These are phyloP conservation scores for Colletotrichum simmondsii DNA, from an alignment of 2,329 filamentous ascomycete genomes.

Conservation along the genomic window DNA sequence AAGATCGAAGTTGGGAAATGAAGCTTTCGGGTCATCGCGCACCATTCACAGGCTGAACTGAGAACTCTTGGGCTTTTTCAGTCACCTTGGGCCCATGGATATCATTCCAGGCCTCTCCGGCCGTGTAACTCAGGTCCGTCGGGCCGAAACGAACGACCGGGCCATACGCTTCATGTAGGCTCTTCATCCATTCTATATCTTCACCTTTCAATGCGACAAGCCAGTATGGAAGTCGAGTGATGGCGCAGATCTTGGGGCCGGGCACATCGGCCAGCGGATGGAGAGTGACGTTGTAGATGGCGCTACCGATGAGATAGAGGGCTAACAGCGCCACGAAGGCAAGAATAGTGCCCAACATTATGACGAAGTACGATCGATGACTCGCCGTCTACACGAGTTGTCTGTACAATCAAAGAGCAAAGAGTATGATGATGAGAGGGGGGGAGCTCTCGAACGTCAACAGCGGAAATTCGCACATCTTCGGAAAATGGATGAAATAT, in stretches of 20 bases:
- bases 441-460: neutral
- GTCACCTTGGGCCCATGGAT: slow-evolving; percentile 34
- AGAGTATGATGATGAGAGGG: neutral
- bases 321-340: neutral
- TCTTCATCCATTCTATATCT: slow-evolving; percentile 38
- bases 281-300: slow-evolving; percentile 37
- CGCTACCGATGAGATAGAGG: slow-evolving; percentile 22
- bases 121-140: slow-evolving; percentile 37
- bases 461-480: neutral
- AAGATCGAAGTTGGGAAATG: neutral
- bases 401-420: neutral
- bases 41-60: slow-evolving; percentile 36
- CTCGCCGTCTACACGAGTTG: neutral
- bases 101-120: slow-evolving; percentile 37
- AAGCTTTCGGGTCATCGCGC: neutral
- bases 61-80: slow-evolving; percentile 35
- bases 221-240: slow-evolving; percentile 41
- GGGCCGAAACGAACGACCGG: slow-evolving; percentile 37
- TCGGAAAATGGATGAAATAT: slow-evolving; percentile 1
- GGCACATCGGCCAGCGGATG: slow-evolving; percentile 39
- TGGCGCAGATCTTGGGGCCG: slow-evolving; percentile 35
- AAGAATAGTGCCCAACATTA: slow-evolving; percentile 2
- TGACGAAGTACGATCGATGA: neutral
- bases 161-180: slow-evolving; percentile 37
- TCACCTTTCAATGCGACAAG: slow-evolving; percentile 31